Percentiles rank a stretch among this genome's conserved stretches.
Evolutionary conservation across 805 yeast species (phyloP).

Genomic region (Jamesozyma jinghongensis): DNA sequence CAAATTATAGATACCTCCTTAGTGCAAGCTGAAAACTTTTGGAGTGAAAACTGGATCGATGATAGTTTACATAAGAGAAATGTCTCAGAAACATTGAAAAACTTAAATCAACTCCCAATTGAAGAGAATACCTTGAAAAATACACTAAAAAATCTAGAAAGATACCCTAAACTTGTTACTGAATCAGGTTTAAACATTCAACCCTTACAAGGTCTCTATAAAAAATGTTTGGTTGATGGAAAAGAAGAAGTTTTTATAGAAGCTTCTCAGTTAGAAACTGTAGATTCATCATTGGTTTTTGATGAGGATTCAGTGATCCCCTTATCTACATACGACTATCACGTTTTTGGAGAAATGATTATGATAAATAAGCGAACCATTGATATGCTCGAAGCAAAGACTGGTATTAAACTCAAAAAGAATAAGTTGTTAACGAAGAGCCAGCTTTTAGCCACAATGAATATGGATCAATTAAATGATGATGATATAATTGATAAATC

Average conservation of each 20-base stretch:
- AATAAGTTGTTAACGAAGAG: no score
- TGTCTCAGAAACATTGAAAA: neutral
- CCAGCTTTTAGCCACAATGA: no score
- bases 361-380: no score
- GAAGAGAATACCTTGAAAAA: neutral
- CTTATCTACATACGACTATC: slow-evolving; percentile 10
- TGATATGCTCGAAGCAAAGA: no score
- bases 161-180: slow-evolving; percentile 8
- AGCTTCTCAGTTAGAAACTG: slow-evolving; percentile 11
- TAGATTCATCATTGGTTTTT: neutral
- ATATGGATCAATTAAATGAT: no score
- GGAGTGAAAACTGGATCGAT: slow-evolving; percentile 13
- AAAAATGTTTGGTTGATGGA: slow-evolving; percentile 19
- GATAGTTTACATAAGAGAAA: neutral
- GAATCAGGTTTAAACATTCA: slow-evolving; percentile 11
- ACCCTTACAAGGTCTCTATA: slow-evolving; percentile 16
- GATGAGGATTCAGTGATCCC: slow-evolving; percentile 4
- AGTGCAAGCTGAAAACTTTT: slow-evolving; percentile 22
- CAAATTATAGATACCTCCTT: slow-evolving; percentile 18
- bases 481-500: no score
- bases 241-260: slow-evolving; percentile 17
- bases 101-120: no score
- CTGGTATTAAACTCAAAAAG: no score
- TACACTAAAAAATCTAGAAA: no score
- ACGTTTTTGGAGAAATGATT: slow-evolving; percentile 5